Evolutionary conservation across 129 eudicot species (phyloP).

Genomic region (Tagetes patula): DNA sequence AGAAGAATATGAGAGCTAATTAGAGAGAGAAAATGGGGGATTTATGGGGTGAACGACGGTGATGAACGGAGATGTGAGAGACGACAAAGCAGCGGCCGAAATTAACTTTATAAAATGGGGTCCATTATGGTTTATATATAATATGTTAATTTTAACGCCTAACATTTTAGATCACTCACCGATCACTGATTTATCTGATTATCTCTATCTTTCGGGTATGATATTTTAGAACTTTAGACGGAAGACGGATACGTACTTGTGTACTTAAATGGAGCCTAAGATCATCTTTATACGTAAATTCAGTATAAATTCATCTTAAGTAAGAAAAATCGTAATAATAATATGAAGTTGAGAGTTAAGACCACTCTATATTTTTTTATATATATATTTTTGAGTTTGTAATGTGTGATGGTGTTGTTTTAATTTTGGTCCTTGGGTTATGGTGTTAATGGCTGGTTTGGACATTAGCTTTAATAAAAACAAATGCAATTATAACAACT

Average conservation of each 20-base stretch:
- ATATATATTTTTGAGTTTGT: background rate
- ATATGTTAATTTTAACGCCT: background rate
- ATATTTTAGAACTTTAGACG: too few relatives aligned
- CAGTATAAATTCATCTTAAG: too few relatives aligned
- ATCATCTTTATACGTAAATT: too few relatives aligned
- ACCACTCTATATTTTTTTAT: too few relatives aligned
- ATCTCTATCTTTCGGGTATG: too few relatives aligned
- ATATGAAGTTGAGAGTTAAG: too few relatives aligned
- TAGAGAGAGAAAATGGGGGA: constrained; percentile 15
- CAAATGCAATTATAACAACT: constrained; percentile 42
- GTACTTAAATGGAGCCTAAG: too few relatives aligned
- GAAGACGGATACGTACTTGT: too few relatives aligned
- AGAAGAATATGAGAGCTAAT: constrained; percentile 15
- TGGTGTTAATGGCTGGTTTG: constrained; percentile 20
- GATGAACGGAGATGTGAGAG: constrained; percentile 70
- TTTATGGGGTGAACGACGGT: constrained; percentile 45
- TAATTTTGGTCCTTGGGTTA: background rate
- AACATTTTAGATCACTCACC: too few relatives aligned
- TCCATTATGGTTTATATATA: constrained; percentile 22
- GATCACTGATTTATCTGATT: too few relatives aligned
- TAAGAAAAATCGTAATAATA: too few relatives aligned
- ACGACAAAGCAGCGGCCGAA: constrained; percentile 85
- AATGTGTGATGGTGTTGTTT: background rate
- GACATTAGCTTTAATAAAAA: constrained; percentile 37
- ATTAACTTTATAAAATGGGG: constrained; percentile 52